phyloP scores from a whole-genome alignment of 2,329 filamentous ascomycete species.

The Raffaelea albimanens region DNA sequence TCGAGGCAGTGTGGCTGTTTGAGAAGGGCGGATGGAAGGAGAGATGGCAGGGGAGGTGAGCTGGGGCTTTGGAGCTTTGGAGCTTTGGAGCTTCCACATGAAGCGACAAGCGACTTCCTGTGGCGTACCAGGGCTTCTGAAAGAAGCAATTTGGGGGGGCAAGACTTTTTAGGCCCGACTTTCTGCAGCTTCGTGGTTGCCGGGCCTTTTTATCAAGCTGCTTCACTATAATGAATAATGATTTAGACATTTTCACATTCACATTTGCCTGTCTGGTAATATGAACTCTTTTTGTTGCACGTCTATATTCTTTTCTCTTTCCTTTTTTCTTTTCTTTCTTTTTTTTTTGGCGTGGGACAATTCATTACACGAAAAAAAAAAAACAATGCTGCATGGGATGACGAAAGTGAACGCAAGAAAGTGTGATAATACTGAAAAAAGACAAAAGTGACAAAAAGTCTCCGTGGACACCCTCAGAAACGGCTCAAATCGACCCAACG shows the following conservation, averaged over 20 bases:
- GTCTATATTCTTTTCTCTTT: neutral
- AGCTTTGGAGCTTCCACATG: no score
- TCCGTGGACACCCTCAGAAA: no score
- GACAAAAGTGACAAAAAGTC: neutral
- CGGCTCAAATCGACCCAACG: no score
- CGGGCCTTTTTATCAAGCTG: no score
- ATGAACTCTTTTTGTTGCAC: neutral
- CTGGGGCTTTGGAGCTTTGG: neutral
- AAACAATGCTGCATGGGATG: neutral
- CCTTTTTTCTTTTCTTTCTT: neutral
- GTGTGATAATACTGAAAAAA: neutral
- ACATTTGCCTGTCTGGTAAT: no score
- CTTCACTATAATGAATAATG: no score
- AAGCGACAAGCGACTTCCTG: no score
- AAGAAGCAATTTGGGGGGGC: no score
- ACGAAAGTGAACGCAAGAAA: neutral
- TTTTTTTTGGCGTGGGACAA: neutral
- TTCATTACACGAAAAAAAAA: neutral
- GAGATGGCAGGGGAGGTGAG: constrained; percentile 39
- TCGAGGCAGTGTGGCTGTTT: constrained; percentile 81
- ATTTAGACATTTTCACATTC: no score
- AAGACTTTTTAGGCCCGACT: no score
- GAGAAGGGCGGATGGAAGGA: constrained; percentile 63
- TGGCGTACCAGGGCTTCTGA: no score
- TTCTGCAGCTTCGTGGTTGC: no score